Percentiles rank a stretch among this genome's conserved stretches.
phyloP scores from a whole-genome alignment of 129 eudicot species.

The Kitagawia praeruptora region DNA sequence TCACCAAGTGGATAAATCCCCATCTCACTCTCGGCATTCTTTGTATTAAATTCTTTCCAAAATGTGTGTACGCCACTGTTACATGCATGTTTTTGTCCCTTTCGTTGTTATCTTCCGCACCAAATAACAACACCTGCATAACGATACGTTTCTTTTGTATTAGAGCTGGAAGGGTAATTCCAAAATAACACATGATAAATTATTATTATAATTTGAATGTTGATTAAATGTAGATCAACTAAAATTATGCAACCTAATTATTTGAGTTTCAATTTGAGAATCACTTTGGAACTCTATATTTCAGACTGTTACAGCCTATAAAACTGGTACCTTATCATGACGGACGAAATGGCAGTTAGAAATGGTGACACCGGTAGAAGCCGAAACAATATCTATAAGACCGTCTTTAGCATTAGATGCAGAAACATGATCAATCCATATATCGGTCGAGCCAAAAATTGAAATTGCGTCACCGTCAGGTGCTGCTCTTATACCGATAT shows the following conservation, averaged over 20 bases:
- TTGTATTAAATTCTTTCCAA: conserved; percentile 18
- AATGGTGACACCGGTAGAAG: conserved; percentile 13
- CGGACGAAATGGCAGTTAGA: conserved; percentile 18
- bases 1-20: conserved; percentile 31
- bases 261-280: too few relatives aligned
- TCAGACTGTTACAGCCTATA: neutral
- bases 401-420: conserved; percentile 1
- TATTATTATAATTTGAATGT: too few relatives aligned
- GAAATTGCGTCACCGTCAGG: conserved; percentile 17
- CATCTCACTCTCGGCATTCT: conserved; percentile 33
- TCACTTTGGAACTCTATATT: too few relatives aligned
- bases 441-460: conserved; percentile 5
- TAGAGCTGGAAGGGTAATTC: neutral
- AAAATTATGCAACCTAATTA: too few relatives aligned
- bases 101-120: conserved; percentile 16
- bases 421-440: conserved; percentile 21
- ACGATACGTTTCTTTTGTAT: neutral
- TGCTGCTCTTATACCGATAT: neutral
- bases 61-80: conserved; percentile 28
- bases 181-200: too few relatives aligned
- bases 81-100: conserved; percentile 19
- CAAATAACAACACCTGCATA: conserved; percentile 27
- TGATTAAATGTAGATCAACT: too few relatives aligned
- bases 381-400: conserved; percentile 11
- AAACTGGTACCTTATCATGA: conserved; percentile 10